These are phyloP conservation scores for Wickerhamiella azymoides DNA, from an alignment of 805 yeast species.

Conservation along the genomic window DNA sequence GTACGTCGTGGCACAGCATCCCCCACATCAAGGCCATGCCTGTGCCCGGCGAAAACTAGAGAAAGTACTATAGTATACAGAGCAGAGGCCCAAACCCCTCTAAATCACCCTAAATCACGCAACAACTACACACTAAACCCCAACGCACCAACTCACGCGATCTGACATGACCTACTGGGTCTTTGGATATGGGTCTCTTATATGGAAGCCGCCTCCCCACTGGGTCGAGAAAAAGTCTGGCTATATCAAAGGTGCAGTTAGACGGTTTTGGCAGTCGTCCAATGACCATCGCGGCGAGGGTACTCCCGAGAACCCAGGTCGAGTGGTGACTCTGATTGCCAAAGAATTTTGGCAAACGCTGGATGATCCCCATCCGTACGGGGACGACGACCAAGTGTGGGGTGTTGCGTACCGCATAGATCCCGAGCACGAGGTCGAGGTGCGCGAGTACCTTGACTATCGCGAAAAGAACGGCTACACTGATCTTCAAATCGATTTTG, in stretches of 20 bases:
- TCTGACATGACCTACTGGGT: slow-evolving; percentile 39
- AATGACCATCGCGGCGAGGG: slow-evolving; percentile 67
- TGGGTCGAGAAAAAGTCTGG: slow-evolving; percentile 54
- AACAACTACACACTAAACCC: too few relatives aligned
- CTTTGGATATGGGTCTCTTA: slow-evolving; percentile 79
- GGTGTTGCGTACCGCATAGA: slow-evolving; percentile 78
- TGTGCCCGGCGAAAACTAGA: too few relatives aligned
- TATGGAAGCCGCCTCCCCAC: slow-evolving; percentile 81
- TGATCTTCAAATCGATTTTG: slow-evolving; percentile 50
- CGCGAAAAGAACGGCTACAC: slow-evolving; percentile 87
- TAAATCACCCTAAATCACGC: background rate
- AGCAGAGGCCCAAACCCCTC: too few relatives aligned
- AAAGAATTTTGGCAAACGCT: slow-evolving; percentile 38
- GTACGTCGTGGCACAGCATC: background rate
- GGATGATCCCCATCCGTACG: slow-evolving; percentile 28
- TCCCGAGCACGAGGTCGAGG: slow-evolving; percentile 45
- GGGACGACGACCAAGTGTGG: slow-evolving; percentile 35
- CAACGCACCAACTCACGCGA: background rate
- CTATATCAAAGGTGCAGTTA: slow-evolving; percentile 53
- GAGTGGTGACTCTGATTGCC: slow-evolving; percentile 73
- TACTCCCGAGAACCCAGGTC: slow-evolving; percentile 70
- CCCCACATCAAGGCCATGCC: background rate
- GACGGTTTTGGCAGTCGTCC: slow-evolving; percentile 87
- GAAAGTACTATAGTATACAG: background rate
- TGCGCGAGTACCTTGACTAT: slow-evolving; percentile 55